Evolutionary conservation across 345 rosid genomes (phyloP).

Genomic region (Nasturtium officinale): DNA sequence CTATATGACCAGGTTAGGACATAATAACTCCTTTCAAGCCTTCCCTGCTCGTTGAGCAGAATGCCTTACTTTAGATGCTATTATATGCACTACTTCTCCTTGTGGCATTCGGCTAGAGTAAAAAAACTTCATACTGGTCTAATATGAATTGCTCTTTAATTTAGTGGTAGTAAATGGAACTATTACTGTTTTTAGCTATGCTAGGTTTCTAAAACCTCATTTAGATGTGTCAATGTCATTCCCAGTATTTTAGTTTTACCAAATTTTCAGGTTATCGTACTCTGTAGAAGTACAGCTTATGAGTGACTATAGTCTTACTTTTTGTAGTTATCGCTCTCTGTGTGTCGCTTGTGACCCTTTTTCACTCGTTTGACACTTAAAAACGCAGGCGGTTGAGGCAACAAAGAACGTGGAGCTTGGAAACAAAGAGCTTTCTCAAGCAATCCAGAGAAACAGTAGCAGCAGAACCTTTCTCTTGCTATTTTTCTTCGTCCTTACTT

Average conservation of each 20-base stretch:
- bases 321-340: no score
- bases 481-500: constrained; percentile 80
- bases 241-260: constrained; percentile 1
- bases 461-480: constrained; percentile 90
- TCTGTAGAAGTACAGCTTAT: constrained; percentile 1
- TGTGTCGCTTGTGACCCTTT: neutral
- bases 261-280: neutral
- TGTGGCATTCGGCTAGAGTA: constrained; percentile 13
- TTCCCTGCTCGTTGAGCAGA: neutral
- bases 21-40: constrained; percentile 17
- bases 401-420: constrained; percentile 87
- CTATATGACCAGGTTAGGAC: constrained; percentile 81
- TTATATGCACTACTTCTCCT: neutral
- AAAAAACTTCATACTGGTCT: neutral
- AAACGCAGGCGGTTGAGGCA: constrained; percentile 80
- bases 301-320: neutral
- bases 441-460: constrained; percentile 76
- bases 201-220: constrained; percentile 13
- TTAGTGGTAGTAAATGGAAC: neutral
- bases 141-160: constrained; percentile 3
- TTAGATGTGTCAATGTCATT: constrained; percentile 19
- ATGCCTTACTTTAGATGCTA: neutral
- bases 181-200: constrained; percentile 18
- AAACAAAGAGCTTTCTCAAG: constrained; percentile 82
- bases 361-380: constrained; percentile 13